These are phyloP conservation scores for Willaertia magna DNA, from an alignment of 208 protist genomes.

Conservation along the genomic window DNA sequence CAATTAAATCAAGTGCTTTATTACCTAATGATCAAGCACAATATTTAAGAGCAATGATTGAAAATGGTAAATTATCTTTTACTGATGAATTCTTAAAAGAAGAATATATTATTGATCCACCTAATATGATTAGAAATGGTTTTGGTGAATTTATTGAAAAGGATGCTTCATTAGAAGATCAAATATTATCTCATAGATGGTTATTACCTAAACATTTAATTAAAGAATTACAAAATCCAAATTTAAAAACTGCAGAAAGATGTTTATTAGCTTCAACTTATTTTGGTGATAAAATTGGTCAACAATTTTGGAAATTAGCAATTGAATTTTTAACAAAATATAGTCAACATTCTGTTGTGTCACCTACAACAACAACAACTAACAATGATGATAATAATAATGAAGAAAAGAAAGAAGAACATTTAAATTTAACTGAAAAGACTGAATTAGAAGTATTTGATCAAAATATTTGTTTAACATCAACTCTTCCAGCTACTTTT, in stretches of 20 bases:
- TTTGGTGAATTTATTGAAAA: background rate
- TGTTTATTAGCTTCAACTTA: background rate
- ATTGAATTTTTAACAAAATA: background rate
- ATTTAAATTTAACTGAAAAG: background rate
- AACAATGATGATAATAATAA: background rate
- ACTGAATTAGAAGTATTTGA: background rate
- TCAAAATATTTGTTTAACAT: background rate
- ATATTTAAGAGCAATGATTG: background rate
- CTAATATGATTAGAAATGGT: background rate
- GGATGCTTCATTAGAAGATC: background rate
- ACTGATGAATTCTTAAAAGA: background rate
- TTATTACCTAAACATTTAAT: background rate
- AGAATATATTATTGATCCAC: background rate
- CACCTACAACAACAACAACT: too few relatives aligned
- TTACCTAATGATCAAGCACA: background rate
- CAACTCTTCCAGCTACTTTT: background rate
- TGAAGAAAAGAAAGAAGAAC: background rate
- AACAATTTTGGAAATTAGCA: background rate
- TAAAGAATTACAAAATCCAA: background rate
- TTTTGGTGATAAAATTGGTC: background rate
- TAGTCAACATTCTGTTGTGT: background rate
- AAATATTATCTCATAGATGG: background rate
- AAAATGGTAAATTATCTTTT: background rate
- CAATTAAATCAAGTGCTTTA: background rate
- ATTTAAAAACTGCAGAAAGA: background rate